Conservation (phyloP, 495 filamentous ascomycete species). For the Saxispiralis lemnorum region DNA sequence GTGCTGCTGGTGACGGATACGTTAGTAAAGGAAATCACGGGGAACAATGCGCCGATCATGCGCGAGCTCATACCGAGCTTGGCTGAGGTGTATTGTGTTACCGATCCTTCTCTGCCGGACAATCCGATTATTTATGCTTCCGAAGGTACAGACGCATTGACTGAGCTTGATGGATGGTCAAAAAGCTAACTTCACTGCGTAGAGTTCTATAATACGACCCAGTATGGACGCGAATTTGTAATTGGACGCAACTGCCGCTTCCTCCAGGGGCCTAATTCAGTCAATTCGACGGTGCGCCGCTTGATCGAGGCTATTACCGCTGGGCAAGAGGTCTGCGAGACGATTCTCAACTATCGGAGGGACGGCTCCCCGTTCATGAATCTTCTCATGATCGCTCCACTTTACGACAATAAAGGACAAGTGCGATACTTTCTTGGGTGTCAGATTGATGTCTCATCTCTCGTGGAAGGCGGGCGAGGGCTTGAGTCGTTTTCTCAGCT, state of each 20-base stretch:
- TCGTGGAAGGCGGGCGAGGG: constrained; percentile 38
- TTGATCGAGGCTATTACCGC: constrained; percentile 37
- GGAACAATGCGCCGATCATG: constrained; percentile 22
- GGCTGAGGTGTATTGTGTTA: constrained; percentile 25
- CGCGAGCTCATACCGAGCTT: constrained; percentile 22
- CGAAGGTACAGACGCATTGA: constrained; percentile 15
- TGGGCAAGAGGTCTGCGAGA: constrained; percentile 47
- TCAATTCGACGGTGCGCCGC: constrained; percentile 32
- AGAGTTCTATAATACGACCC: constrained; percentile 42
- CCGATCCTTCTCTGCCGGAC: constrained; percentile 21
- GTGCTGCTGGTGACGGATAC: constrained; percentile 21
- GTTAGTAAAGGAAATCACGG: constrained; percentile 24
- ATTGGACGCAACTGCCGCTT: constrained; percentile 47
- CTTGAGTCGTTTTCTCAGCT: constrained; percentile 37
- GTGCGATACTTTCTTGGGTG: constrained; percentile 45
- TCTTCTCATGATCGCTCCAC: constrained; percentile 42
- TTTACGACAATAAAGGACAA: constrained; percentile 40
- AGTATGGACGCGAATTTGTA: constrained; percentile 41
- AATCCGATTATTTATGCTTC: constrained; percentile 25
- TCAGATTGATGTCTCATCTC: constrained; percentile 43
- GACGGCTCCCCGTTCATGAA: constrained; percentile 52
- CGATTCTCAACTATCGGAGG: constrained; percentile 48
- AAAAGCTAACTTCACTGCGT: not conserved
- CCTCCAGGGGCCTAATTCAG: constrained; percentile 43
- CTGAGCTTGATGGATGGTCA: not conserved